These are phyloP conservation scores for Tuber brumale DNA, from an alignment of 495 filamentous ascomycete species.

Conservation along the genomic window DNA sequence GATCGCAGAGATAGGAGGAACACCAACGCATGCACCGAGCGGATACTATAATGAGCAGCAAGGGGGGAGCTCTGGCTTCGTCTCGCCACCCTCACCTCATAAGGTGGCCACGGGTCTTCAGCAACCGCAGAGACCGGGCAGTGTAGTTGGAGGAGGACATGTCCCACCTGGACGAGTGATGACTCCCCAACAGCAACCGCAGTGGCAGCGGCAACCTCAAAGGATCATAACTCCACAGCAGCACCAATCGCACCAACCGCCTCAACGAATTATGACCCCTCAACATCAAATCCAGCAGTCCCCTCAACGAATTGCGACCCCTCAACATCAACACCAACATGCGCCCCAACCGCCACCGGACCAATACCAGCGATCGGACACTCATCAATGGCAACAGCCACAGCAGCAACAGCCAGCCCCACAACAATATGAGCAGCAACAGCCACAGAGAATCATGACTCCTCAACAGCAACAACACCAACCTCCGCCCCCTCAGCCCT, in stretches of 20 bases:
- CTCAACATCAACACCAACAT: conserved; percentile 11
- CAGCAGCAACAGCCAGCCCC: conserved; percentile 1
- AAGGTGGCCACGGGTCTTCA: background rate
- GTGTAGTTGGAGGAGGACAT: background rate
- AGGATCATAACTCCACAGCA: conserved; percentile 9
- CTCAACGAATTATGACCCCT: conserved; percentile 2
- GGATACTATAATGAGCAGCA: background rate
- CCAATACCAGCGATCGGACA: conserved; percentile 2
- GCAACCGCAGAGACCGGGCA: conserved; percentile 9
- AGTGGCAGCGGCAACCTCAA: conserved; percentile 2
- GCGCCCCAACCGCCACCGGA: conserved; percentile 3
- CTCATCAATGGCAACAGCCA: conserved; percentile 5
- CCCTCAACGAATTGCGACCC: conserved; percentile 11
- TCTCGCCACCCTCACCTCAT: conserved; percentile 20
- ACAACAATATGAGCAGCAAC: background rate
- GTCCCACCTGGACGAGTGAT: background rate
- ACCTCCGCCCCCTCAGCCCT: conserved; percentile 16
- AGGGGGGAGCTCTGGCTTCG: background rate
- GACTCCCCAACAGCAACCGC: conserved; percentile 14
- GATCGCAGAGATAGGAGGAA: background rate
- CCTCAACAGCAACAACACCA: conserved; percentile 1
- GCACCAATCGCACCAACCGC: conserved; percentile 7
- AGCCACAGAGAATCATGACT: conserved; percentile 11
- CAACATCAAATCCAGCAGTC: conserved; percentile 10
- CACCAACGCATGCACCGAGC: background rate